These are phyloP conservation scores for Cardamine occulta DNA, from an alignment of 345 rosid genomes.

Conservation along the genomic window DNA sequence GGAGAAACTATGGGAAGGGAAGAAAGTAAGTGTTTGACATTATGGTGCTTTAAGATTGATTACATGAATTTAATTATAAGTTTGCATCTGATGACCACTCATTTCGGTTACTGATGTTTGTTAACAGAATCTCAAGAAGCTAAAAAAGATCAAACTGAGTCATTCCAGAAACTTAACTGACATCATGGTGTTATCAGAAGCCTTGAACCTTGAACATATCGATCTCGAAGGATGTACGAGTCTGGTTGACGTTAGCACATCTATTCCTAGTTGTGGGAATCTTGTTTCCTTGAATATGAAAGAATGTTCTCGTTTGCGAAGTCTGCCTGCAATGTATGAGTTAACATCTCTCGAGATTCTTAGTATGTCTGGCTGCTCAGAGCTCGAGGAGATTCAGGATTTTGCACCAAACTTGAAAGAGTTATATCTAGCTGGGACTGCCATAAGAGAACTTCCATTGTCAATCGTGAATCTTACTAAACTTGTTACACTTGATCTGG, in stretches of 20 bases:
- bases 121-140: slow-evolving; percentile 33
- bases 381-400: slow-evolving; percentile 22
- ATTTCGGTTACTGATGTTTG: background rate
- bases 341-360: slow-evolving; percentile 28
- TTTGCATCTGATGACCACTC: slow-evolving; percentile 6
- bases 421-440: slow-evolving; percentile 33
- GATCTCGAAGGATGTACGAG: slow-evolving; percentile 38
- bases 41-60: background rate
- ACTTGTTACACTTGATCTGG: slow-evolving; percentile 31
- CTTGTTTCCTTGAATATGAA: slow-evolving; percentile 39
- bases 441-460: slow-evolving; percentile 20
- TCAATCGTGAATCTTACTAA: slow-evolving; percentile 8
- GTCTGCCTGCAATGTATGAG: background rate
- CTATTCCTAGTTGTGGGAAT: slow-evolving; percentile 11
- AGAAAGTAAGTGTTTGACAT: slow-evolving; percentile 20
- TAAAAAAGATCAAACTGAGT: slow-evolving; percentile 11
- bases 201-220: slow-evolving; percentile 28
- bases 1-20: slow-evolving; percentile 38
- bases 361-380: slow-evolving; percentile 25
- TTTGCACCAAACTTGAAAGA: slow-evolving; percentile 26
- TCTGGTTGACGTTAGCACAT: slow-evolving; percentile 28
- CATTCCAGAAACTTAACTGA: slow-evolving; percentile 14
- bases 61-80: background rate
- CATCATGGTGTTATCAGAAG: slow-evolving; percentile 7
- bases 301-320: slow-evolving; percentile 19